phyloP scores from a whole-genome alignment of 495 filamentous ascomycete species.

The Oidiodendron maius region DNA sequence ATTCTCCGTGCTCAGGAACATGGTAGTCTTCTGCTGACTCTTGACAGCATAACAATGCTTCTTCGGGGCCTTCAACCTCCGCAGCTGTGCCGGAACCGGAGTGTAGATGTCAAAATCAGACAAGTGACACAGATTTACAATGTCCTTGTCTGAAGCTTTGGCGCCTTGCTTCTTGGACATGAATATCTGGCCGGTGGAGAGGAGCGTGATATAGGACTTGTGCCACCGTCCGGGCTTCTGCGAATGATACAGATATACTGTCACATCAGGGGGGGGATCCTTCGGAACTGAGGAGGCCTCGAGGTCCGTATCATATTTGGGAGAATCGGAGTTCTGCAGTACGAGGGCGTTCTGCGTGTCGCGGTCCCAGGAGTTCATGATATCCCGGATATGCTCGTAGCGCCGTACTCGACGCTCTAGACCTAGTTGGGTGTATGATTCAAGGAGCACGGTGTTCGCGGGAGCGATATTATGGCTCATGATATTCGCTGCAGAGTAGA shows the following conservation, averaged over 20 bases:
- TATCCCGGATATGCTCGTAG: constrained; percentile 82
- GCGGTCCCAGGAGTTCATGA: constrained; percentile 86
- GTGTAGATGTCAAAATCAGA: constrained; percentile 92
- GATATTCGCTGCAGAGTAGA: constrained; percentile 49
- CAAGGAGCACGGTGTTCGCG: constrained; percentile 59
- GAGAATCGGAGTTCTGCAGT: constrained; percentile 36
- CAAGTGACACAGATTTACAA: constrained; percentile 70
- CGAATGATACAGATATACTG: constrained; percentile 72
- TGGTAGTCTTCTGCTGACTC: constrained; percentile 82
- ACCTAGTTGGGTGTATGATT: constrained; percentile 69
- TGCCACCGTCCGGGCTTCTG: constrained; percentile 78
- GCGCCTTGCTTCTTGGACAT: constrained; percentile 61
- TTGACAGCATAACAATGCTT: constrained; percentile 83
- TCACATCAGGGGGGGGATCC: constrained; percentile 53
- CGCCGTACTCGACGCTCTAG: constrained; percentile 77
- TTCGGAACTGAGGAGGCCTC: constrained; percentile 46
- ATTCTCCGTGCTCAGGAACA: constrained; percentile 76
- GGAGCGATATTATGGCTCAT: constrained; percentile 54
- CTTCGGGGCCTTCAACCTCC: constrained; percentile 66
- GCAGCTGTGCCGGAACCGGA: constrained; percentile 56
- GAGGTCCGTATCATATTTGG: constrained; percentile 31
- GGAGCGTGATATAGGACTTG: constrained; percentile 74
- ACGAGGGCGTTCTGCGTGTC: constrained; percentile 68
- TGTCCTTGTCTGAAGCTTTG: constrained; percentile 52
- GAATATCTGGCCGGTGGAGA: constrained; percentile 67